Evolutionary conservation across 1,139 yeast species (phyloP).

Genomic region (Candida sp.): DNA sequence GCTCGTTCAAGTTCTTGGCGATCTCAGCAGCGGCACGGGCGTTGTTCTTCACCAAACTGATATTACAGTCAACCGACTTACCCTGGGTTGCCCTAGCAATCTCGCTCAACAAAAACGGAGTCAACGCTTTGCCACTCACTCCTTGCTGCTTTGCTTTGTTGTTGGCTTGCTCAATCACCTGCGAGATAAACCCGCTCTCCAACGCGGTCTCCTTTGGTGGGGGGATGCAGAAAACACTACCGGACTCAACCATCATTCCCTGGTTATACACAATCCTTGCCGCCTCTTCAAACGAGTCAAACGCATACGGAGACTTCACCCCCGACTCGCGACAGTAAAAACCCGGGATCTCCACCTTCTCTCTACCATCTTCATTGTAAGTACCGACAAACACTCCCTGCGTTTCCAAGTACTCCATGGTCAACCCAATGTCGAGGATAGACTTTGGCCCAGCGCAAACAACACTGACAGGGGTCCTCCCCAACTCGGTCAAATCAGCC

Average conservation of each 20-base stretch:
- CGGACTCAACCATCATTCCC: slow-evolving; percentile 59
- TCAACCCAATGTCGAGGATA: slow-evolving; percentile 77
- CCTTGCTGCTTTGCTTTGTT: slow-evolving; percentile 56
- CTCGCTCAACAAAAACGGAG: slow-evolving; percentile 74
- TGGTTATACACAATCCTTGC: slow-evolving; percentile 65
- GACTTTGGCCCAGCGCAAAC: slow-evolving; percentile 94
- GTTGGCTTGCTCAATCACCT: slow-evolving; percentile 62
- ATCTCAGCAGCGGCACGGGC: slow-evolving; percentile 72
- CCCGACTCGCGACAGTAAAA: slow-evolving; percentile 84
- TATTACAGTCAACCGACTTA: slow-evolving; percentile 69
- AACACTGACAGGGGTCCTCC: slow-evolving; percentile 83
- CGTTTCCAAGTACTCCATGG: slow-evolving; percentile 88
- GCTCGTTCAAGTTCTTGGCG: slow-evolving; percentile 53
- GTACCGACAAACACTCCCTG: slow-evolving; percentile 73
- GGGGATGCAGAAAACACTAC: slow-evolving; percentile 81
- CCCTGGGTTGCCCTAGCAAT: slow-evolving; percentile 75
- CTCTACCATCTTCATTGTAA: slow-evolving; percentile 42
- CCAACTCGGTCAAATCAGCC: slow-evolving; percentile 87
- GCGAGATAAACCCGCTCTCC: slow-evolving; percentile 53
- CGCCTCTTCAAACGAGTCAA: slow-evolving; percentile 55
- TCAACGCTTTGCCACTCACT: slow-evolving; percentile 71
- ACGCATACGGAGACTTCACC: slow-evolving; percentile 68
- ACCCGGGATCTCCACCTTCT: slow-evolving; percentile 65
- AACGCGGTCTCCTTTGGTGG: slow-evolving; percentile 73
- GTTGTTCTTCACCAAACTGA: slow-evolving; percentile 79